These are phyloP conservation scores for Crithidia expoeki DNA, from an alignment of 208 protist species.

Conservation along the genomic window DNA sequence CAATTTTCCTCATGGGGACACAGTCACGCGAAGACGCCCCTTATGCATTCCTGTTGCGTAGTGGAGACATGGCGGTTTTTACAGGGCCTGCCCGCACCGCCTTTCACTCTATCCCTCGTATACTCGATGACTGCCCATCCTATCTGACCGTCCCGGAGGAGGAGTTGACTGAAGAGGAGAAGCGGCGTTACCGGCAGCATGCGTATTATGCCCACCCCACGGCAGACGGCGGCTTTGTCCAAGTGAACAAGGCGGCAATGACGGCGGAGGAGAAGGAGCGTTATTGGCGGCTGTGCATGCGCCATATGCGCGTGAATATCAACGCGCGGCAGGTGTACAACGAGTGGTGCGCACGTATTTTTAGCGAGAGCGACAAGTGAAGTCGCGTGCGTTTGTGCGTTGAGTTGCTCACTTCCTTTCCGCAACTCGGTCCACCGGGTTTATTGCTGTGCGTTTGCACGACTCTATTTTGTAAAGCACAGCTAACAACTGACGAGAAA, in stretches of 20 bases:
- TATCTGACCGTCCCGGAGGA: slow-evolving; percentile 60
- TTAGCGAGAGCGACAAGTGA: slow-evolving; percentile 2
- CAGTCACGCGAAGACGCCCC: slow-evolving; percentile 70
- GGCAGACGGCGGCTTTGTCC: slow-evolving; percentile 36
- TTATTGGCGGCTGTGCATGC: slow-evolving; percentile 87
- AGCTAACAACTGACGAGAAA: too few relatives aligned
- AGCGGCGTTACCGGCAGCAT: slow-evolving; percentile 36
- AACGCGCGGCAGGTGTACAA: slow-evolving; percentile 86
- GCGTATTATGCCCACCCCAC: slow-evolving; percentile 37
- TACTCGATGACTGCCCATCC: slow-evolving; percentile 83
- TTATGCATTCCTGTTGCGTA: slow-evolving; percentile 76
- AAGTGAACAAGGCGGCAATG: slow-evolving; percentile 39
- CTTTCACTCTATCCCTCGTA: slow-evolving; percentile 78
- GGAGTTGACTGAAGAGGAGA: slow-evolving; percentile 36
- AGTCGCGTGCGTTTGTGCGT: too few relatives aligned
- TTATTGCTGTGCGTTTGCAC: too few relatives aligned
- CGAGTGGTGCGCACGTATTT: slow-evolving; percentile 59
- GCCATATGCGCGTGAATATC: slow-evolving; percentile 88
- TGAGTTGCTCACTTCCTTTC: too few relatives aligned
- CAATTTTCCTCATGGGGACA: slow-evolving; percentile 87
- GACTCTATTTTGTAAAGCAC: too few relatives aligned
- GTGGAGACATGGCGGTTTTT: slow-evolving; percentile 82
- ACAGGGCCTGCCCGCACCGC: slow-evolving; percentile 65
- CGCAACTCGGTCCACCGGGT: too few relatives aligned
- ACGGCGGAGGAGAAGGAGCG: slow-evolving; percentile 47